Conservation (phyloP, 768 basidiomycete genomes). For the Termitomyces sp. region DNA sequence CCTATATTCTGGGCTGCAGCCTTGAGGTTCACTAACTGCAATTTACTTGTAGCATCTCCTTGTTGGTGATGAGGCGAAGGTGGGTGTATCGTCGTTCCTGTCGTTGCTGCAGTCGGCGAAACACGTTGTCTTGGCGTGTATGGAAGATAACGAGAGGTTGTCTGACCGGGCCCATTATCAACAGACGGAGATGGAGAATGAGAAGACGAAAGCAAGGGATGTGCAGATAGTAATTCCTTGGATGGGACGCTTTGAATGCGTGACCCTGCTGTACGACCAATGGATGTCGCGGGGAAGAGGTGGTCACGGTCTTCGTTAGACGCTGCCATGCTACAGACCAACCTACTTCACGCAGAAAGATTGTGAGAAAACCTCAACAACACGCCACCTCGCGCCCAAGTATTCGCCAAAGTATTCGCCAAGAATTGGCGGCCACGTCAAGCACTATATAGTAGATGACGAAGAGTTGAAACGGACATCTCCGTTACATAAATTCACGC, state of each 20-base stretch:
- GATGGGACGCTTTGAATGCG: slow-evolving; percentile 36
- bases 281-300: slow-evolving; percentile 47
- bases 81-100: slow-evolving; percentile 43
- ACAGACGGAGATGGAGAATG: slow-evolving; percentile 22
- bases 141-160: slow-evolving; percentile 52
- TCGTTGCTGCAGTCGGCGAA: slow-evolving; percentile 36
- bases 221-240: slow-evolving; percentile 52
- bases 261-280: slow-evolving; percentile 43
- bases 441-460: neutral
- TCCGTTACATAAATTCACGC: neutral
- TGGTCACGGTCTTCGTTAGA: slow-evolving; percentile 26
- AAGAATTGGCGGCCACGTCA: neutral
- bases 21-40: slow-evolving; percentile 70
- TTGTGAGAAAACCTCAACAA: neutral
- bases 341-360: neutral
- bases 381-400: neutral
- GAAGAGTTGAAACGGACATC: neutral
- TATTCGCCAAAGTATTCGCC: neutral
- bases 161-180: slow-evolving; percentile 16
- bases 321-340: slow-evolving; percentile 21
- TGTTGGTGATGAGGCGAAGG: slow-evolving; percentile 41
- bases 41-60: slow-evolving; percentile 58
- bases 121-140: slow-evolving; percentile 72
- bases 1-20: slow-evolving; percentile 66
- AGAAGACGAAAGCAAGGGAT: slow-evolving; percentile 55